Base-by-base conservation (phyloP, 192 early-diverging fungal species). In the Coemansia furcata region DNA sequence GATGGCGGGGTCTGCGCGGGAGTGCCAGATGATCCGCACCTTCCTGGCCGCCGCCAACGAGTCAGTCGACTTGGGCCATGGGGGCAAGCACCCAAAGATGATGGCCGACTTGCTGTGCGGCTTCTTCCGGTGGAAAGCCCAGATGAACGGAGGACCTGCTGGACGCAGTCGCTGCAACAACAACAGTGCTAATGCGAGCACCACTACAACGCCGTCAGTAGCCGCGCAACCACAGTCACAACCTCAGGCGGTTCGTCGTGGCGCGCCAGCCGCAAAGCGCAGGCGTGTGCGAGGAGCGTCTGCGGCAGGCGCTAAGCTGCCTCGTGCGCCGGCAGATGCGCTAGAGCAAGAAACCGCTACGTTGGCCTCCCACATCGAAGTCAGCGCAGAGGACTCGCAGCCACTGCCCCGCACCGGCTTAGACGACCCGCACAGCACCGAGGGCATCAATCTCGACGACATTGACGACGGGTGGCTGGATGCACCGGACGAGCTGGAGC, bases 111-210 rank as follows among this genome's bases (percentile, higher is more conserved):
- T 89, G 50, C 69, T 93, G 15, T 74, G 80, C 9, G 85, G 85
- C 37, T 95, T 94, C 61, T 93, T 96, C 58, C 65, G 71, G 23
- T 93, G 93, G 90, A 94, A 95, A 72, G 69, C 78, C 3, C 81
- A 71, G 23, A 87, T 87, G 42, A 60, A 60, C 32, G 33, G 37
- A 32, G 47, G 55, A 62, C 8, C 63, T 23, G 42, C 40, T 43
- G 58, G 36, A 17, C 46, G 19, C 6, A 12, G 49, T 12, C 49
- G 29, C 46, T 50, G 37, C 71, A 17, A 7, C 14, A 36, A 30
- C 61, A 52, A 30, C 39, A 33, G 35, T 1, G 32, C 52, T 4
- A 60, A 29, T 5, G 17, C 55, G 17, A 14, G 26, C 26, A 10
- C 71, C 14, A 10, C 64, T 55, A 5, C 66, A 33, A 9, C 54